These are phyloP conservation scores for Microdochium nivale DNA, from an alignment of 2,329 filamentous ascomycete species.

Conservation along the genomic window DNA sequence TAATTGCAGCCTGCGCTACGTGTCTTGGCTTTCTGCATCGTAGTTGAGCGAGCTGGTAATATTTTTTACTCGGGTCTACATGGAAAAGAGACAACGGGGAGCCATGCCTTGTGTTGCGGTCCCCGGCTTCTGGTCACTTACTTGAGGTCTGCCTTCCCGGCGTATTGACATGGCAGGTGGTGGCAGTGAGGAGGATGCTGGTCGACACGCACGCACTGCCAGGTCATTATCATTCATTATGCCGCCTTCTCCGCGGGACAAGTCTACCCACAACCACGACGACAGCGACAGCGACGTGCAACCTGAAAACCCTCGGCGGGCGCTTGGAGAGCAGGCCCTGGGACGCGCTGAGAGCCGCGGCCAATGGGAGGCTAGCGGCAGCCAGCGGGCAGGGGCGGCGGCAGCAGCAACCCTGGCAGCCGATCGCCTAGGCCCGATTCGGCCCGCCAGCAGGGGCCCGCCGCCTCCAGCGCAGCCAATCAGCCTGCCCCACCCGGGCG, in stretches of 20 bases:
- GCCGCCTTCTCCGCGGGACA: neutral
- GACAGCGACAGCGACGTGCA: neutral
- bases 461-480: neutral
- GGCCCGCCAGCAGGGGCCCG: neutral
- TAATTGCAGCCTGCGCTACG: no score
- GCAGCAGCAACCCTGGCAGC: neutral
- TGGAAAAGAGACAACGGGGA: no score
- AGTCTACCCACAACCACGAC: neutral
- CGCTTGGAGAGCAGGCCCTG: neutral
- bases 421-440: neutral
- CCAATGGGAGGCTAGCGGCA: neutral
- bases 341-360: neutral
- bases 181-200: no score
- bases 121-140: no score
- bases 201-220: no score
- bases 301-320: neutral
- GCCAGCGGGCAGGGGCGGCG: neutral
- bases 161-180: no score
- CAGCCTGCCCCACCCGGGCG: neutral
- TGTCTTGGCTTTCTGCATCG: no score
- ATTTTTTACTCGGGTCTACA: no score
- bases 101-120: no score
- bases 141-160: no score
- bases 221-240: no score
- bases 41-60: no score